Percentiles rank a stretch among this genome's conserved stretches.
These are phyloP conservation scores for Huiozyma naganishii DNA, from an alignment of 805 yeast genomes.

Conservation along the genomic window DNA sequence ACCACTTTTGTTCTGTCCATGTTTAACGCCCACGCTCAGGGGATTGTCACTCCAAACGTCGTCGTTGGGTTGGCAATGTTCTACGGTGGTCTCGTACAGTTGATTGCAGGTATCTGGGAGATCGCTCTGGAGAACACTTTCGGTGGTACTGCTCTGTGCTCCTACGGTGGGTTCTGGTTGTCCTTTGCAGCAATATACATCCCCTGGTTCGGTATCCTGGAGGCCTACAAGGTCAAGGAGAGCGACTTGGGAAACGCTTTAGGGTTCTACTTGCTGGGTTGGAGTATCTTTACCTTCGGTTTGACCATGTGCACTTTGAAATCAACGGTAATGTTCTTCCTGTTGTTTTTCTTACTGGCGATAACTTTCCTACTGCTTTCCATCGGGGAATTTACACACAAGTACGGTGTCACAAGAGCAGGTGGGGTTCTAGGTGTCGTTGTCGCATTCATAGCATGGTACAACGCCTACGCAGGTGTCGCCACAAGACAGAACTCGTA, in stretches of 20 bases:
- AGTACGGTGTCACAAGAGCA: constrained; percentile 34
- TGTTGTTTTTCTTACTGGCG: constrained; percentile 41
- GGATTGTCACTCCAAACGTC: constrained; percentile 39
- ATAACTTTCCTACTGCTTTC: constrained; percentile 47
- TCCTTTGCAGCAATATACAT: constrained; percentile 50
- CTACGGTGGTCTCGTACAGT: constrained; percentile 53
- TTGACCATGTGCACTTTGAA: constrained; percentile 45
- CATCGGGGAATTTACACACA: constrained; percentile 39
- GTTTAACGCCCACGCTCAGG: constrained; percentile 45
- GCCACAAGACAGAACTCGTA: constrained; percentile 53
- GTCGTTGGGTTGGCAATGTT: constrained; percentile 49
- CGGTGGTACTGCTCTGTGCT: constrained; percentile 53
- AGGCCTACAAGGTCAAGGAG: constrained; percentile 36
- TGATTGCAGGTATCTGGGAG: constrained; percentile 59
- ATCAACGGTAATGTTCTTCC: constrained; percentile 55
- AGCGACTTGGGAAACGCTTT: constrained; percentile 37
- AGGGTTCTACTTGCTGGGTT: constrained; percentile 50
- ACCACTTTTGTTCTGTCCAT: constrained; percentile 52
- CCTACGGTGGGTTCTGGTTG: constrained; percentile 66
- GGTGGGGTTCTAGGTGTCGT: constrained; percentile 59
- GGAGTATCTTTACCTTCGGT: constrained; percentile 53
- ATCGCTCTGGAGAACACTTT: constrained; percentile 53
- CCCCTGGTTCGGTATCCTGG: constrained; percentile 47
- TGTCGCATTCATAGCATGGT: constrained; percentile 54
- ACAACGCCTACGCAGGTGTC: constrained; percentile 61